Base-by-base conservation (phyloP, 2,329 filamentous ascomycete genomes). In the Sporothrix schenckii region DNA sequence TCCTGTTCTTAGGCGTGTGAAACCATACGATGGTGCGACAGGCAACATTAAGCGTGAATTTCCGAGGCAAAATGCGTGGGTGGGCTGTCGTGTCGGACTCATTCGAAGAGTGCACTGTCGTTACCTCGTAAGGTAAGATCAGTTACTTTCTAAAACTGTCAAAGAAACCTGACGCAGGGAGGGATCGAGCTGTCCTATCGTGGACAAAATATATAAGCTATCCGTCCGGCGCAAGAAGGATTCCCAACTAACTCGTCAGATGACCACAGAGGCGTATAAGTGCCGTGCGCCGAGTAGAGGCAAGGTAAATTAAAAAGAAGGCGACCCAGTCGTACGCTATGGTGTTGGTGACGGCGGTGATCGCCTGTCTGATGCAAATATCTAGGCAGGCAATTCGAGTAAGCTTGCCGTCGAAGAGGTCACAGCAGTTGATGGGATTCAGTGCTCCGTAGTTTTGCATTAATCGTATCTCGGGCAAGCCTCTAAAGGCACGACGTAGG, bases 41-140 rank as follows among this genome's bases (percentile, higher is more conserved):
- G 60, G 60, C 60, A 65, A 30, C 41, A 49, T 49, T 65, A 65
- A 65, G 60, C 60, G 60, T 65, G 60, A 47, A 41, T 13, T 41
- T 9, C 41, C 9, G 9, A 30, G 44, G 14, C 3, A 14, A 10
- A 10, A 9, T 34, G 34, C 34, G 34, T 9, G 34, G 1, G 34
- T 6, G 34, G 34, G 7, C 6, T 34, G 34, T 34, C 4, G 34
- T 34, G 34, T 34, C 5, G 34, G 34, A 34, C 34, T 7, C 34
- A 9, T 34, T 34, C 34, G 34, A 34, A 7, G 34, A 4, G 34
- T 34, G 34, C 34, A 34, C 34, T 34, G 34, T 9, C 34, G 1
- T 9, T 34, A 34, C 34, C 34, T 34, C 34, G 4, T 1, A 34
- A 34, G 7, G 34, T 34, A 34, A 6, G 34, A 30, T 34, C 34